Conservation (phyloP, 1,284 basidiomycete species). For the Sporisorium scitamineum region DNA sequence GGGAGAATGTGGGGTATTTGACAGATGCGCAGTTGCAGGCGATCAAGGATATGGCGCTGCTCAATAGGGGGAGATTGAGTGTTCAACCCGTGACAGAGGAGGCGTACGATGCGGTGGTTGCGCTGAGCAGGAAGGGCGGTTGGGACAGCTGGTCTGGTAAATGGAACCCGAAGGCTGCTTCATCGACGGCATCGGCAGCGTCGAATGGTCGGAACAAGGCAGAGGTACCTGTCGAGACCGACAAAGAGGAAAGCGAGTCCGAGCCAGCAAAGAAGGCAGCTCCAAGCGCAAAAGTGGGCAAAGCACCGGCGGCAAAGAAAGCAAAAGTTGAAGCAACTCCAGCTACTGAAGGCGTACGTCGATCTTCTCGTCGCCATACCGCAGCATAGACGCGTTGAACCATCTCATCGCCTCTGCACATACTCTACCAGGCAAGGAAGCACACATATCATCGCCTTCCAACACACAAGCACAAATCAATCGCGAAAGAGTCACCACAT, state of each 20-base stretch:
- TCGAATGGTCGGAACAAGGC: not conserved
- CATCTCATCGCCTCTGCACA: not conserved
- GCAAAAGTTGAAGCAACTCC: slow-evolving; percentile 8
- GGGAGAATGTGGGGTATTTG: slow-evolving; percentile 71
- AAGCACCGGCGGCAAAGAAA: slow-evolving; percentile 14
- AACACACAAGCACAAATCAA: no score
- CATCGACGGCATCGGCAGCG: slow-evolving; percentile 1
- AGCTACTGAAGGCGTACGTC: slow-evolving; percentile 16
- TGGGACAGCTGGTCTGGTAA: slow-evolving; percentile 69
- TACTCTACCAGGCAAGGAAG: no score
- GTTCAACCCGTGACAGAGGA: slow-evolving; percentile 79
- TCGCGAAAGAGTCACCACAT: not conserved
- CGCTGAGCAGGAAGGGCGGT: slow-evolving; percentile 78
- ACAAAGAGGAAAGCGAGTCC: not conserved
- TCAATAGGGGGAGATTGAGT: slow-evolving; percentile 86
- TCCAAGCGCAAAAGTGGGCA: not conserved
- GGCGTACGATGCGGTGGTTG: slow-evolving; percentile 79
- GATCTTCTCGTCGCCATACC: slow-evolving; percentile 31
- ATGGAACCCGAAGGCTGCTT: slow-evolving; percentile 43
- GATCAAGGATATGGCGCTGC: slow-evolving; percentile 80
- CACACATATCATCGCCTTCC: no score
- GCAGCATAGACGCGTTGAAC: not conserved
- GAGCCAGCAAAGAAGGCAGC: not conserved
- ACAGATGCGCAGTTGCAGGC: slow-evolving; percentile 65
- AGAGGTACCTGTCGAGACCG: not conserved